These are phyloP conservation scores for Starmera quercuum DNA, from an alignment of 805 yeast species.

Conservation along the genomic window DNA sequence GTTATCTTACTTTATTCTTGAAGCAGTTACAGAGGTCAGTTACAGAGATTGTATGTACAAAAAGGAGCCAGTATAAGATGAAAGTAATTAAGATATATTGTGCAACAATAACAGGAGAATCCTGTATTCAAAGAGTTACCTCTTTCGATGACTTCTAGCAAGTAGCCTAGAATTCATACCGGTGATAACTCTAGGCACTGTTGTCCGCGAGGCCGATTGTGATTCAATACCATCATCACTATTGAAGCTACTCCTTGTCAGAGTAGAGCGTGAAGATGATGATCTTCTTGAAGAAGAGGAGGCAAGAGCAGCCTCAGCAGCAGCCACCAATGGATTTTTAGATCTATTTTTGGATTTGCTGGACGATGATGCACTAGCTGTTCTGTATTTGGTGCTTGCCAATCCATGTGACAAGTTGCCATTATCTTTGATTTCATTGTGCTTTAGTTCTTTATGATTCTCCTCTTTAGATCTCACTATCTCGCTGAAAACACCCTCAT, in stretches of 20 bases:
- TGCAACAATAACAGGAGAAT: not conserved
- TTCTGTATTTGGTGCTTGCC: constrained; percentile 14
- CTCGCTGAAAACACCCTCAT: constrained; percentile 25
- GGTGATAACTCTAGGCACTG: constrained; percentile 35
- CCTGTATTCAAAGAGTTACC: constrained; percentile 1
- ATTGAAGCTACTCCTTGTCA: constrained; percentile 3
- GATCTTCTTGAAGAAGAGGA: not conserved
- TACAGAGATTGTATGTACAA: constrained; percentile 1
- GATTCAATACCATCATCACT: constrained; percentile 3
- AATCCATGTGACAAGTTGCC: constrained; percentile 26
- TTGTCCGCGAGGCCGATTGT: constrained; percentile 2
- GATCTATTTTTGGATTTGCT: not conserved
- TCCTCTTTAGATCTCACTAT: constrained; percentile 21
- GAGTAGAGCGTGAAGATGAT: not conserved
- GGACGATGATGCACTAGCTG: constrained; percentile 1
- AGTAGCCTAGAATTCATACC: constrained; percentile 54
- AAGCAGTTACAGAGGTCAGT: no score
- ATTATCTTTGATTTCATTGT: constrained; percentile 21
- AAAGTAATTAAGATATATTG: no score
- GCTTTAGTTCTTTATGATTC: constrained; percentile 7
- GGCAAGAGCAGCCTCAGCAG: constrained; percentile 16
- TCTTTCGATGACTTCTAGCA: constrained; percentile 42
- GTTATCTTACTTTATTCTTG: no score
- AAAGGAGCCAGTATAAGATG: constrained; percentile 12
- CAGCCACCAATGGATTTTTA: constrained; percentile 13